These are phyloP conservation scores for Aspergillus incahuasiensis DNA, from an alignment of 495 filamentous ascomycete species.

Conservation along the genomic window DNA sequence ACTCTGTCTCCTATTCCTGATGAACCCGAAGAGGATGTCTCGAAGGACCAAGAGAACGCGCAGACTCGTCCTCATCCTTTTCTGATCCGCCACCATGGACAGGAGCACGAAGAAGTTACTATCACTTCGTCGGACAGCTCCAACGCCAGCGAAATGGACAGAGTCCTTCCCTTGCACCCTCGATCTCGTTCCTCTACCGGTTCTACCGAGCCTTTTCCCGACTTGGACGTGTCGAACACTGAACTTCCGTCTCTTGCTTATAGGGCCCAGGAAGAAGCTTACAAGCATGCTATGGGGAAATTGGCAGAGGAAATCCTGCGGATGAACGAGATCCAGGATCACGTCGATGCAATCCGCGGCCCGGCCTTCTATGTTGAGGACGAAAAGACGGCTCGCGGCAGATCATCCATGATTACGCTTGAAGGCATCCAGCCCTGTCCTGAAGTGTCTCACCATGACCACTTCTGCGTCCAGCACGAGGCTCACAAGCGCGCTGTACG, in stretches of 20 bases:
- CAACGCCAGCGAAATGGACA: neutral
- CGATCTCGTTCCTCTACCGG: neutral
- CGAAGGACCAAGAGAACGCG: neutral
- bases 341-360: neutral
- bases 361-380: neutral
- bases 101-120: neutral
- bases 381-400: neutral
- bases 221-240: constrained; percentile 22
- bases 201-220: constrained; percentile 30
- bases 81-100: no score
- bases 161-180: neutral
- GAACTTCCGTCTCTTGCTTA: neutral
- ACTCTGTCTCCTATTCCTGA: neutral
- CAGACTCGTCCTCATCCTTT: neutral
- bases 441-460: neutral
- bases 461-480: neutral
- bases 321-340: constrained; percentile 12
- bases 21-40: neutral
- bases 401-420: neutral
- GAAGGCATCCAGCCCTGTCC: neutral
- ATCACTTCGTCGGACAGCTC: neutral
- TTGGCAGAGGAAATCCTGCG: constrained; percentile 21
- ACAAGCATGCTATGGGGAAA: constrained; percentile 22
- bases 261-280: constrained; percentile 13
- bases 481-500: constrained; percentile 1